These are phyloP conservation scores for Aureobasidium sp. DNA, from an alignment of 2,329 filamentous ascomycete genomes.

Conservation along the genomic window DNA sequence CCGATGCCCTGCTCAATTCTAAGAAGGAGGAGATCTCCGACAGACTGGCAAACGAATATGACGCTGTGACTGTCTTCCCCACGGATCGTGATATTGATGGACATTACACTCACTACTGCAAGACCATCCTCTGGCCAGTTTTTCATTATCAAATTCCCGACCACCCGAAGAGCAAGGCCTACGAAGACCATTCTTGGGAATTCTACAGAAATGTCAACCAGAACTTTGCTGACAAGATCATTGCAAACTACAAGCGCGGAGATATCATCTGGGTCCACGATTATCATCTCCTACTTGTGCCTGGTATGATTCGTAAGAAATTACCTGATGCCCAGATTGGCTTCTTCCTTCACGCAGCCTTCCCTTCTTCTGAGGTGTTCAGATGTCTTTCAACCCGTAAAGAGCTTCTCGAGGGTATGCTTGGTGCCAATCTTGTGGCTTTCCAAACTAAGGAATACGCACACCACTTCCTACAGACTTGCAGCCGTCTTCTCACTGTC, in stretches of 20 bases:
- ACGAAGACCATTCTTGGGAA: conserved; percentile 93
- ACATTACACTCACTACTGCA: conserved; percentile 94
- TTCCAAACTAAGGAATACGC: conserved; percentile 94
- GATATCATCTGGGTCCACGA: conserved; percentile 95
- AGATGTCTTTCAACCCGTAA: conserved; percentile 81
- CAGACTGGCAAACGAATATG: conserved; percentile 68
- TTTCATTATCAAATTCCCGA: conserved; percentile 98
- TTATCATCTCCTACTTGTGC: conserved; percentile 86
- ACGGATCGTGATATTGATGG: conserved; percentile 90
- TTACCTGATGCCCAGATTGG: conserved; percentile 90
- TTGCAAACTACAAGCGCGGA: conserved; percentile 86
- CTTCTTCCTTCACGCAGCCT: conserved; percentile 91
- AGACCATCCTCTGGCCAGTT: conserved; percentile 94
- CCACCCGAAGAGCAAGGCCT: conserved; percentile 96
- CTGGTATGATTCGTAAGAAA: conserved; percentile 80
- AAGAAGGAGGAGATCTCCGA: conserved; percentile 79
- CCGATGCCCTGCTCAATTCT: conserved; percentile 68
- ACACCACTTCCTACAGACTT: conserved; percentile 90
- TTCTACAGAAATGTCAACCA: conserved; percentile 91
- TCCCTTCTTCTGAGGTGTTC: conserved; percentile 94
- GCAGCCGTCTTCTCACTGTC: conserved; percentile 78
- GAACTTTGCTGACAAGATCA: conserved; percentile 82
- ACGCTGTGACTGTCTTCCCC: conserved; percentile 76
- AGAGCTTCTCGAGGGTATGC: conserved; percentile 81
- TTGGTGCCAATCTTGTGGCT: conserved; percentile 84